Evolutionary conservation across 768 basidiomycete genomes (phyloP).

Genomic region (Crassisporium funariophilum): DNA sequence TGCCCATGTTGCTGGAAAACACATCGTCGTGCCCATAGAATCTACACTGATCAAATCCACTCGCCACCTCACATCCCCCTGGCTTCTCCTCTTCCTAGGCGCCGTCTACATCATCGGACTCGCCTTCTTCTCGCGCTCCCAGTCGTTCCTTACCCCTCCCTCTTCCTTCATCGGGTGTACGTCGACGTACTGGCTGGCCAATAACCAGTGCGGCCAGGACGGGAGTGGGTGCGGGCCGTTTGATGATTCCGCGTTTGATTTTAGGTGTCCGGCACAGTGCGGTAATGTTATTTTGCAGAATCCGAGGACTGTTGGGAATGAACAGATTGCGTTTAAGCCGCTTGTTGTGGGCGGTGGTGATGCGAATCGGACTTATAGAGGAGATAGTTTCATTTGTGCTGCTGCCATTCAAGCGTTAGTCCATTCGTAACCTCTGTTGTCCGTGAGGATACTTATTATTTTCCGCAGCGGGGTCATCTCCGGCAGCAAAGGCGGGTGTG

Average conservation of each 20-base stretch:
- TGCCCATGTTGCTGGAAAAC: slow-evolving; percentile 35
- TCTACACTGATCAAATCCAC: slow-evolving; percentile 53
- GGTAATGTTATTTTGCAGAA: slow-evolving; percentile 66
- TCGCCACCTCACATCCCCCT: slow-evolving; percentile 49
- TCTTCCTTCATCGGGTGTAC: slow-evolving; percentile 69
- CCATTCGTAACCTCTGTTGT: slow-evolving; percentile 4
- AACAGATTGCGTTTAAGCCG: slow-evolving; percentile 67
- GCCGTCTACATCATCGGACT: slow-evolving; percentile 70
- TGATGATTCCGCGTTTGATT: slow-evolving; percentile 59
- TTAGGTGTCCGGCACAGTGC: slow-evolving; percentile 82
- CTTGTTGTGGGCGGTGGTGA: slow-evolving; percentile 89
- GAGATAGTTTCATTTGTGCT: slow-evolving; percentile 83
- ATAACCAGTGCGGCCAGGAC: slow-evolving; percentile 75
- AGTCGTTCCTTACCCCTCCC: slow-evolving; percentile 70
- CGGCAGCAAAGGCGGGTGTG: slow-evolving; percentile 76
- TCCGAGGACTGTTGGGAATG: slow-evolving; percentile 69
- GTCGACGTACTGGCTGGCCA: slow-evolving; percentile 66
- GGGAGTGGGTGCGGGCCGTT: slow-evolving; percentile 69
- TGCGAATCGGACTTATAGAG: slow-evolving; percentile 68
- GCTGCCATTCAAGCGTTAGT: slow-evolving; percentile 81
- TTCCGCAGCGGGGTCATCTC: slow-evolving; percentile 60
- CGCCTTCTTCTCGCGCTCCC: slow-evolving; percentile 70
- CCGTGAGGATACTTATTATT: slow-evolving; percentile 10
- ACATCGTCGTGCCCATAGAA: slow-evolving; percentile 53
- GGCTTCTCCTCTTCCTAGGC: slow-evolving; percentile 56